Conservation (phyloP, 176 grass and related monocot species). For the Zea luxurians region DNA sequence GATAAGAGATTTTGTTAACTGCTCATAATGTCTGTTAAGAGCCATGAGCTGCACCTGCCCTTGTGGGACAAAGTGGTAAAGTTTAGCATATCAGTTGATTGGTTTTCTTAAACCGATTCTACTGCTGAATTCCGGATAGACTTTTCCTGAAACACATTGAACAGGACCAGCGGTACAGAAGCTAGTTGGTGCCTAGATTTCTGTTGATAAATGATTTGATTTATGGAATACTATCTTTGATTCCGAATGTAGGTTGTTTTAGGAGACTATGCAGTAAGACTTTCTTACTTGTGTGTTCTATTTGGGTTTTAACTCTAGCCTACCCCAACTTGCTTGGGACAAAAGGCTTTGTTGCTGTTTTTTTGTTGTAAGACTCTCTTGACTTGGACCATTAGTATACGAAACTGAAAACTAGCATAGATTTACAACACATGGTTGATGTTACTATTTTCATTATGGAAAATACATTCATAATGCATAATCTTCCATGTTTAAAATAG, state of each 20-base stretch:
- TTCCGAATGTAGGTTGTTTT: not conserved
- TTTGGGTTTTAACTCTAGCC: too few species aligned
- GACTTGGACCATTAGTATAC: not conserved
- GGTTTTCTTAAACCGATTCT: not conserved
- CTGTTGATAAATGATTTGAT: slow-evolving; percentile 5
- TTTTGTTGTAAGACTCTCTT: not conserved
- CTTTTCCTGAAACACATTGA: slow-evolving; percentile 8
- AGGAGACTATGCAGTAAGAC: not conserved
- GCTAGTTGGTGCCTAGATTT: not conserved
- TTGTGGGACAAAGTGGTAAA: not conserved
- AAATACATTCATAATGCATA: not conserved
- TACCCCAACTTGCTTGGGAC: too few species aligned
- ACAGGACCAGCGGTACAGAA: not conserved
- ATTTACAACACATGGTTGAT: not conserved
- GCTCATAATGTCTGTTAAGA: not conserved
- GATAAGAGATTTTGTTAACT: not conserved
- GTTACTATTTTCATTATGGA: not conserved
- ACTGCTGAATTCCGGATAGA: not conserved
- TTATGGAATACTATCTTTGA: not conserved
- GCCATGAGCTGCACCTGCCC: not conserved
- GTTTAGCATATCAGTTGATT: not conserved
- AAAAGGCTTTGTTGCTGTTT: too few species aligned
- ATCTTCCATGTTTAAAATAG: not conserved
- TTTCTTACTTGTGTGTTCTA: not conserved
- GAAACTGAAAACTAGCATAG: not conserved